Evolutionary conservation across 2,329 filamentous ascomycete species (phyloP), one percentile per base, ranked within the genome.

Genomic region (Emydomyces testavorans): DNA sequence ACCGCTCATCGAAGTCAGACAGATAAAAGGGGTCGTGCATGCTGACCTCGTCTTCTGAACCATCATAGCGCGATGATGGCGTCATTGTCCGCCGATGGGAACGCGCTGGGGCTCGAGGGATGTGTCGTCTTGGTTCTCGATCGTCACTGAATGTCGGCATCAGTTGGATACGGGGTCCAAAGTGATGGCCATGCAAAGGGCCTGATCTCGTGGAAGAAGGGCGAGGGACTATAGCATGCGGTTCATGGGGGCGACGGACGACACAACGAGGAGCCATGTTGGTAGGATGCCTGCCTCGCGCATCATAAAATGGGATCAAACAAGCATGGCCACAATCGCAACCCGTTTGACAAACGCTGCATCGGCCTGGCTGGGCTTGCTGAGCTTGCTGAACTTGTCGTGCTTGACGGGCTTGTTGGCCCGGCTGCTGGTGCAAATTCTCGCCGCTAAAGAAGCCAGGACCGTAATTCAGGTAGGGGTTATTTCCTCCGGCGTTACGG

Each of bases 361-460:
- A 32, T 43, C 2, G 21, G n/a, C 11, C 11, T 11, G 15, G 7
- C 15, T 7, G 34, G 16, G 31, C 8, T 10, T 36, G 21, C 42
- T 36, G 40, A 6, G 16, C 7, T 13, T 16, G 20, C 11, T 20
- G 41, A 8, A 10, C 13, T 24, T 34, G 18, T 18, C 16, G 29
- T 39, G 36, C 34, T 2, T 44, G 41, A 11, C n/a, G 15, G 26
- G 31, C 41, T 4, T 10, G 15, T 5, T 44, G 41, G 10, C 4
- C 11, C 11, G 11, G 26, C 20, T 42, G 46, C 10, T 13, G 6
- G 23, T 10, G 20, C 6, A 49, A 34, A n/a, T 49, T 49, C 15
- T 49, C 46, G 7, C 46, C 46, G 23, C 46, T 49, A 29, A 23
- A 15, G 8, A 49, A 42, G 1, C 37, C 38, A 13, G 16, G 1